Evolutionary conservation across 768 basidiomycete species (phyloP), one percentile per base, ranked within the genome.

Genomic region (Termitomyces bulborhizus): DNA sequence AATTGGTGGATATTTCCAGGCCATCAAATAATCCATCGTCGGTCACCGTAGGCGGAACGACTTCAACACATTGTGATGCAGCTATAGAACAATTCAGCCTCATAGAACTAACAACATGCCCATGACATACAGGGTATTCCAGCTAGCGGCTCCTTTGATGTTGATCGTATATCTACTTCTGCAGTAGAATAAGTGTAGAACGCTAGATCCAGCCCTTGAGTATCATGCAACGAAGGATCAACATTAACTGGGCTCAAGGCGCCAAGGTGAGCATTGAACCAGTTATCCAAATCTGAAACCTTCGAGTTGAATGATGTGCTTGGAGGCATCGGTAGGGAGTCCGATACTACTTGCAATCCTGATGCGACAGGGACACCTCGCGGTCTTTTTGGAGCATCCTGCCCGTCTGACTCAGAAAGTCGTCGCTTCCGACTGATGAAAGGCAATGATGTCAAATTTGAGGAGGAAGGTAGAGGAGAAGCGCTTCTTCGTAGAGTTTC

Each of bases 341-440:
- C 66, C 0, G 72, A 74, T 3, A 67, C 66, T 1, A 64, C 27
- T 12, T 70, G 68, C 1, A 59, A 52, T 11, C 62, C 64, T 5
- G 69, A 64, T 42, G 52, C 54, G 6, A 32, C 21, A 26, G 53
- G 36, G 3, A 65, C 56, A 34, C 51, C 57, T 6, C 65, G 58
- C 0, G 68, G 64, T 16, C 66, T 66, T 43, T 75, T 75, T 0
- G 66, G 44, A 46, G 54, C 29, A 3, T 42, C 26, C 1, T 58
- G 39, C 1, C 44, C 45, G 7, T 67, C 68, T 1, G 62, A 50
- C 6, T 74, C 70, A 2, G 75, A 77, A 16, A 75, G 54, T 0
- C 70, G 66, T 32, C 76, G 71, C 57, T 77, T 77, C 7, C 73
- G 69, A 36, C 58, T 67, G 18, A 37, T 24, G 37, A 21, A 24